Evolutionary conservation across 139 green algal species (phyloP).

Genomic region (Ettlia oleoabundans): DNA sequence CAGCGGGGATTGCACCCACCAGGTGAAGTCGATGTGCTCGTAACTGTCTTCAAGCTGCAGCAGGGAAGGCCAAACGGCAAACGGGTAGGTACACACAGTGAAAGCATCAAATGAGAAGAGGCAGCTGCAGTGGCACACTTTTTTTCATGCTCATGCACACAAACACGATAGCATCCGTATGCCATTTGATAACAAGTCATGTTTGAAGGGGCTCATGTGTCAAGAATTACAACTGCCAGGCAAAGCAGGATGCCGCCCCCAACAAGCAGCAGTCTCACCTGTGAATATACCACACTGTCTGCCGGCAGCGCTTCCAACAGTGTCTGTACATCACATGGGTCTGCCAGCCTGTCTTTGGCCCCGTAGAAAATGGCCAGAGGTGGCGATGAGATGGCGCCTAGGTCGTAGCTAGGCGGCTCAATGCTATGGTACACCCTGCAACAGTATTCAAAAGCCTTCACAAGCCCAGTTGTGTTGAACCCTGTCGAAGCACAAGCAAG

Average conservation of each 20-base stretch:
- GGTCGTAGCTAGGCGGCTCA: slow-evolving; percentile 52
- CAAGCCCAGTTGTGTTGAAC: too few species aligned
- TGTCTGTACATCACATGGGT: slow-evolving; percentile 51
- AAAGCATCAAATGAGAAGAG: too few species aligned
- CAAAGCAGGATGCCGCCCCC: too few species aligned
- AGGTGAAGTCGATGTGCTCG: slow-evolving; percentile 69
- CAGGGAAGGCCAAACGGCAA: neutral
- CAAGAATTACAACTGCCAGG: too few species aligned
- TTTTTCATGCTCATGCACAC: too few species aligned
- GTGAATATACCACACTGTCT: slow-evolving; percentile 28
- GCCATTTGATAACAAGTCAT: too few species aligned
- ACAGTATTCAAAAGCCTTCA: neutral
- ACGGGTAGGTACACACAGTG: neutral
- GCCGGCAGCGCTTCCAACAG: slow-evolving; percentile 47
- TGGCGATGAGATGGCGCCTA: slow-evolving; percentile 41
- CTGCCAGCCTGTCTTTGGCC: slow-evolving; percentile 57
- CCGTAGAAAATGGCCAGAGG: slow-evolving; percentile 64
- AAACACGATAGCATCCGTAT: too few species aligned
- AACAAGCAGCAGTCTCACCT: neutral
- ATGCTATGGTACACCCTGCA: slow-evolving; percentile 51
- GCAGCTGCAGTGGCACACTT: too few species aligned
- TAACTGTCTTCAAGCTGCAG: slow-evolving; percentile 58
- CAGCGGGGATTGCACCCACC: neutral
- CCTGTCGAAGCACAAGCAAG: too few species aligned
- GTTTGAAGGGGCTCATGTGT: too few species aligned